A percentile compares a stretch with the other conserved stretches of the same genome.
Conservation (phyloP, 2,329 filamentous ascomycete genomes). For the Orbilia brochopaga region DNA sequence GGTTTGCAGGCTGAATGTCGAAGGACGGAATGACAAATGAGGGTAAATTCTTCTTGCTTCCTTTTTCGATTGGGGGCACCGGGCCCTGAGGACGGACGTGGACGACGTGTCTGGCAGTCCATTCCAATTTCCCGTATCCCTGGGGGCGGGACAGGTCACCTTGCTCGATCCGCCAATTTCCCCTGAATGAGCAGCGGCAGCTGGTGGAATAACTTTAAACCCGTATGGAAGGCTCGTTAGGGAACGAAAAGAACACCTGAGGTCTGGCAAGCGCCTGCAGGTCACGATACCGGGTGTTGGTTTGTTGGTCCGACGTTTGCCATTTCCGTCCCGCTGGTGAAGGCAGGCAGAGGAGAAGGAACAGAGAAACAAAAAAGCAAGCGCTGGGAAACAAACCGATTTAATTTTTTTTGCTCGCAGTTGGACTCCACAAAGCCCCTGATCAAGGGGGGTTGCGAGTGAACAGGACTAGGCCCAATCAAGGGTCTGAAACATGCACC, state of each 20-base stretch:
- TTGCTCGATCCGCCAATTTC: background rate
- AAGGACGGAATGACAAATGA: background rate
- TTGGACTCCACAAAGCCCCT: conserved; percentile 46
- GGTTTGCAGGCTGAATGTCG: background rate
- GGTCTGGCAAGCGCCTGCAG: background rate
- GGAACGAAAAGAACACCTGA: background rate
- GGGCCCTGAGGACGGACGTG: conserved; percentile 19
- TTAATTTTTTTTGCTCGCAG: background rate
- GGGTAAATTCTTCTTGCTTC: conserved; percentile 7
- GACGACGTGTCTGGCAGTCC: conserved; percentile 18
- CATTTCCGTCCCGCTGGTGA: conserved; percentile 16
- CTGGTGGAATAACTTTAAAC: background rate
- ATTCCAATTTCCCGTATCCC: conserved; percentile 47
- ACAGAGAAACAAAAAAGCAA: conserved; percentile 9
- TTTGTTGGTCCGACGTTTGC: conserved; percentile 47
- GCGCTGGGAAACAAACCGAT: conserved; percentile 28
- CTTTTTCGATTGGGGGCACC: background rate
- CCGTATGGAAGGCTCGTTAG: background rate
- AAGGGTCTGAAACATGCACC: conserved; percentile 47
- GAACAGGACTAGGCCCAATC: conserved; percentile 38
- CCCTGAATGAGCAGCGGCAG: background rate
- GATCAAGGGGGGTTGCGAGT: conserved; percentile 36
- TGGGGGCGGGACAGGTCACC: conserved; percentile 39
- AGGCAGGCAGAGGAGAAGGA: conserved; percentile 15
- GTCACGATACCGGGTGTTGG: conserved; percentile 31